Evolutionary conservation across 2,329 filamentous ascomycete species (phyloP).

Genomic region (Septoria petroselini): DNA sequence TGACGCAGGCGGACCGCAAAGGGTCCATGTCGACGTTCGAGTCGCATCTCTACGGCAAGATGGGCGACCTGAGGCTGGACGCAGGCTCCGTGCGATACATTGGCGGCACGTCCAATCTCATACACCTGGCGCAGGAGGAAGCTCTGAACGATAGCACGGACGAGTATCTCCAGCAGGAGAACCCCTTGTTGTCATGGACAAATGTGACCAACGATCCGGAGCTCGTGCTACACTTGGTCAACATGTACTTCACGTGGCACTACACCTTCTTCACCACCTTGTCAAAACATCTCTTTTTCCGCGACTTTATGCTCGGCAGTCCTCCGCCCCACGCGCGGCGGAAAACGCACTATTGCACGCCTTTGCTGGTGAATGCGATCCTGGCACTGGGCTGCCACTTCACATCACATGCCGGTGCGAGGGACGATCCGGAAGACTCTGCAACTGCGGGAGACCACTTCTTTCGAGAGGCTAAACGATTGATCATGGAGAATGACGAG

Average conservation of each 20-base stretch:
- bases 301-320: constrained; percentile 74
- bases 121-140: constrained; percentile 64
- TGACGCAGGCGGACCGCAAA: constrained; percentile 39
- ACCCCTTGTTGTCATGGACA: constrained; percentile 83
- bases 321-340: constrained; percentile 49
- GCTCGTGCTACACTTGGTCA: constrained; percentile 80
- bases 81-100: constrained; percentile 88
- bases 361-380: constrained; percentile 89
- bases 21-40: constrained; percentile 55
- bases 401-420: constrained; percentile 70
- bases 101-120: constrained; percentile 88
- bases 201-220: constrained; percentile 74
- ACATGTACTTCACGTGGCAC: constrained; percentile 98
- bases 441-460: constrained; percentile 93
- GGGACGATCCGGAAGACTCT: constrained; percentile 67
- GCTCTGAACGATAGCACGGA: constrained; percentile 39
- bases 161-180: constrained; percentile 54
- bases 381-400: constrained; percentile 91
- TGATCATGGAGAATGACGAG: constrained; percentile 88
- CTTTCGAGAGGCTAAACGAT: constrained; percentile 85
- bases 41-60: constrained; percentile 81
- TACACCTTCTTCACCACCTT: constrained; percentile 94
- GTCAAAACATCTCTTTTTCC: constrained; percentile 80
- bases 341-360: constrained; percentile 75
- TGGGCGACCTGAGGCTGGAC: constrained; percentile 84